Evolutionary conservation across 2,329 filamentous ascomycete species (phyloP).

Genomic region (Claviceps fusiformis): DNA sequence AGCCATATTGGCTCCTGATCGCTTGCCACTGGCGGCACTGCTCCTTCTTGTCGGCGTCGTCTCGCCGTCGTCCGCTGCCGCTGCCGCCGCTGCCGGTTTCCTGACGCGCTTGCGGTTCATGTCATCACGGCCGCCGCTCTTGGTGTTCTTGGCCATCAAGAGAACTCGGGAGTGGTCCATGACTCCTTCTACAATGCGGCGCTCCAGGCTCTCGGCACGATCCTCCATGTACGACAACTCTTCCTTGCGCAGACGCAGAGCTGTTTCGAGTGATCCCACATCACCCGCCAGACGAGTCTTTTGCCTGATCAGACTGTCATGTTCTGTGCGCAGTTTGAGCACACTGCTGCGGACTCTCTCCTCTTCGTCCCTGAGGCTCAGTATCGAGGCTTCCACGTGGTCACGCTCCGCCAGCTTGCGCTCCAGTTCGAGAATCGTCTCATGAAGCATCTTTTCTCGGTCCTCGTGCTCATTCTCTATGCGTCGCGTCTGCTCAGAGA

Average conservation of each 20-base stretch:
- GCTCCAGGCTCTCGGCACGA: slow-evolving; percentile 77
- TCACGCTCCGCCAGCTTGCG: slow-evolving; percentile 55
- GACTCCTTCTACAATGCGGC: slow-evolving; percentile 84
- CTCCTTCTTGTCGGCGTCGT: not conserved
- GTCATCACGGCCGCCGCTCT: slow-evolving; percentile 29
- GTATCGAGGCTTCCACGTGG: slow-evolving; percentile 43
- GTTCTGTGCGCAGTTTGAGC: slow-evolving; percentile 47
- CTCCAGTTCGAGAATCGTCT: slow-evolving; percentile 69
- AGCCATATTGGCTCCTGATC: slow-evolving; percentile 36
- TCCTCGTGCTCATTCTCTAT: slow-evolving; percentile 67
- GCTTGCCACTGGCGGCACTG: slow-evolving; percentile 9
- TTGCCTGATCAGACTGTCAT: slow-evolving; percentile 62
- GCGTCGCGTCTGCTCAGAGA: slow-evolving; percentile 61
- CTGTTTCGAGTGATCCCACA: slow-evolving; percentile 81
- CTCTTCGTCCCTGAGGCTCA: slow-evolving; percentile 37
- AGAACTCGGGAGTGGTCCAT: slow-evolving; percentile 90
- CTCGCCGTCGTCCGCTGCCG: slow-evolving; percentile 5
- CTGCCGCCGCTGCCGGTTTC: slow-evolving; percentile 20
- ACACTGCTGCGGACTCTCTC: slow-evolving; percentile 40
- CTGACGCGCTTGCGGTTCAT: slow-evolving; percentile 46
- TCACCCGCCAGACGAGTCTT: slow-evolving; percentile 73
- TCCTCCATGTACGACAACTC: slow-evolving; percentile 85
- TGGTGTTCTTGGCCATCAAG: slow-evolving; percentile 57
- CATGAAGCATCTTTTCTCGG: slow-evolving; percentile 65
- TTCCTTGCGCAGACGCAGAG: slow-evolving; percentile 74